phyloP scores from a whole-genome alignment of 495 filamentous ascomycete genomes.

The Umbilicaria muhlenbergii region DNA sequence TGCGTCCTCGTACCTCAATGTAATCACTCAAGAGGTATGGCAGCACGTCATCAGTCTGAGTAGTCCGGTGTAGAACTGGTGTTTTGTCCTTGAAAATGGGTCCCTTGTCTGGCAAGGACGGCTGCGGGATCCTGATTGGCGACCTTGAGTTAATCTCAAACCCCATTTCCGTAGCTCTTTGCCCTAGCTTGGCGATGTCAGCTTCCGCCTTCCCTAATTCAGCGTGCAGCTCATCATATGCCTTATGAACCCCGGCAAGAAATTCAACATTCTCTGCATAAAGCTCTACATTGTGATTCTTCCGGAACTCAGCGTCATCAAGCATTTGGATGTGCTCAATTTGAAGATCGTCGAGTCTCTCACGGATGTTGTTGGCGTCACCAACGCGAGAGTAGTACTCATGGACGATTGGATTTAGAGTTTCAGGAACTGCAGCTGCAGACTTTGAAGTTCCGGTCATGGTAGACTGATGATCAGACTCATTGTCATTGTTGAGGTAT shows the following conservation, averaged over 20 bases:
- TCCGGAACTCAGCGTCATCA: conserved; percentile 9
- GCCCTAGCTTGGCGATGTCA: conserved; percentile 9
- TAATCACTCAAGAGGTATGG: neutral
- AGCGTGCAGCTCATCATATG: conserved; percentile 6
- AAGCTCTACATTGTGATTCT: conserved; percentile 8
- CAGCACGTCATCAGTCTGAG: neutral
- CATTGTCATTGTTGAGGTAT: neutral
- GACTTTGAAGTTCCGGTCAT: neutral
- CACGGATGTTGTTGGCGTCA: conserved; percentile 16
- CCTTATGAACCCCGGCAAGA: conserved; percentile 11
- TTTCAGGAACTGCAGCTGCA: neutral
- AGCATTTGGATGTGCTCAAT: conserved; percentile 10
- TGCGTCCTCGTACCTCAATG: neutral
- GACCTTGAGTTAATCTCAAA: neutral
- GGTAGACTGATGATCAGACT: neutral
- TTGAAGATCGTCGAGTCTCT: conserved; percentile 16
- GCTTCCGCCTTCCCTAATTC: conserved; percentile 12
- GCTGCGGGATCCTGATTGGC: neutral
- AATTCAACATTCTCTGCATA: conserved; percentile 15
- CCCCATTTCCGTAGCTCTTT: neutral
- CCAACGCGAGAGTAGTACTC: conserved; percentile 11
- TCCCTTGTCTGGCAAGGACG: neutral
- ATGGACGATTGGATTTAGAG: neutral
- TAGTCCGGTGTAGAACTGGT: no score
- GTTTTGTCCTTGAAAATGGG: neutral